Conservation (phyloP, 179 eudicot species). For the Drosera spatulata region DNA sequence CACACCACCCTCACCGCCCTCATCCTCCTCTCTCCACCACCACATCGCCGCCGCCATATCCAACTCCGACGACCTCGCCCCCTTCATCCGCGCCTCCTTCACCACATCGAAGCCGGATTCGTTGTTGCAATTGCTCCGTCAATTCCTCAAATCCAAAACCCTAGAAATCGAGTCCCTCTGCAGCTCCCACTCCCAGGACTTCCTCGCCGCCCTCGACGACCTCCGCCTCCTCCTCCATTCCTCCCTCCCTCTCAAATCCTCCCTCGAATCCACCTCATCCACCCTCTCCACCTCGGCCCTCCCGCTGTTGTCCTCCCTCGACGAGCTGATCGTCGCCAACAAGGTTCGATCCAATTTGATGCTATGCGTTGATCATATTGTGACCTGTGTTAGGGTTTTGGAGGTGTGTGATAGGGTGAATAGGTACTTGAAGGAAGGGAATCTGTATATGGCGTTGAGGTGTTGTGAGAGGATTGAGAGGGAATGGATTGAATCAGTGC, state of each 20-base stretch:
- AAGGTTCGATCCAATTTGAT: conserved; percentile 38
- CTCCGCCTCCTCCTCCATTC: conserved; percentile 84
- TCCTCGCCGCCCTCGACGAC: conserved; percentile 90
- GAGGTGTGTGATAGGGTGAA: conserved; percentile 65
- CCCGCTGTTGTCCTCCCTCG: conserved; percentile 67
- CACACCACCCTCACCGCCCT: conserved; percentile 7
- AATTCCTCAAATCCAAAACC: conserved; percentile 61
- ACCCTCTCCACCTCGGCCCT: conserved; percentile 53
- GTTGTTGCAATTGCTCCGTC: conserved; percentile 55
- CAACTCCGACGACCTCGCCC: conserved; percentile 82
- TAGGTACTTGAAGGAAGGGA: conserved; percentile 28
- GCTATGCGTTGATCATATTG: conserved; percentile 31
- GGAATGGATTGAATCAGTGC: neutral
- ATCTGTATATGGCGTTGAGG: conserved; percentile 62
- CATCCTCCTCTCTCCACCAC: no score
- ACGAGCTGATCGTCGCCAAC: conserved; percentile 41
- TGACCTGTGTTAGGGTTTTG: conserved; percentile 26
- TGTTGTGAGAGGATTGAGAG: conserved; percentile 57
- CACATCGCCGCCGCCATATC: conserved; percentile 65
- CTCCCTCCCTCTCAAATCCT: conserved; percentile 72
- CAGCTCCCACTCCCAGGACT: conserved; percentile 88
- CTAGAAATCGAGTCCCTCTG: conserved; percentile 85
- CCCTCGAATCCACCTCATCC: conserved; percentile 14
- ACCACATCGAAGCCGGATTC: conserved; percentile 65
- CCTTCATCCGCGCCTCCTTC: conserved; percentile 78